Percentiles rank a stretch among this genome's conserved stretches.
Conservation (phyloP, 345 rosid species). For the Linum trigynum region DNA sequence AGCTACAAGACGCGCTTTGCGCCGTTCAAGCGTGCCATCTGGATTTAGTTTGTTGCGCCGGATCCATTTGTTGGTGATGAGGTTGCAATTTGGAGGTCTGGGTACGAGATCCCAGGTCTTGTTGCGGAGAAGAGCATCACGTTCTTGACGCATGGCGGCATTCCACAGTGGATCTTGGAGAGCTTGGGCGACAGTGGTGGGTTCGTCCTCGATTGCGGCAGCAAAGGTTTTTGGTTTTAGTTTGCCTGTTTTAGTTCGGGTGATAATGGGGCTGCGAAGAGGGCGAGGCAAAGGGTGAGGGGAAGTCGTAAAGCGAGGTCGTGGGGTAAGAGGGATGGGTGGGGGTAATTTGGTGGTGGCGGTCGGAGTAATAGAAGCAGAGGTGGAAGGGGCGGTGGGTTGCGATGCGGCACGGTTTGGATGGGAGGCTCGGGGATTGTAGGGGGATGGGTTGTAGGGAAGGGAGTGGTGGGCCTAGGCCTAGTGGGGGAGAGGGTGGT, state of each 20-base stretch:
- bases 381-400: constrained; percentile 10
- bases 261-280: not conserved
- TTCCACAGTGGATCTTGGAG: constrained; percentile 4
- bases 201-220: not conserved
- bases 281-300: not conserved
- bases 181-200: constrained; percentile 8
- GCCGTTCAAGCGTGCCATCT: not conserved
- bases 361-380: constrained; percentile 9
- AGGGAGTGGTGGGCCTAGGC: constrained; percentile 16
- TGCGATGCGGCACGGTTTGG: constrained; percentile 1
- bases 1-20: constrained; percentile 1
- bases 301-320: not conserved
- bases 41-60: not conserved
- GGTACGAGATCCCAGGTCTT: constrained; percentile 10
- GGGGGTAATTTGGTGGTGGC: constrained; percentile 9
- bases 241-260: constrained; percentile 10
- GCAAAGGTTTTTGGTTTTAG: constrained; percentile 8
- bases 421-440: not conserved
- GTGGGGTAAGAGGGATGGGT: not conserved
- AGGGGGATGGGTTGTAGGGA: not conserved
- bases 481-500: not conserved
- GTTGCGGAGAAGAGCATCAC: constrained; percentile 4
- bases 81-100: not conserved
- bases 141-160: constrained; percentile 4
- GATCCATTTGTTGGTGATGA: constrained; percentile 17